Conservation (phyloP, 73 alveolate genomes). For the Tetrahymena borealis region DNA sequence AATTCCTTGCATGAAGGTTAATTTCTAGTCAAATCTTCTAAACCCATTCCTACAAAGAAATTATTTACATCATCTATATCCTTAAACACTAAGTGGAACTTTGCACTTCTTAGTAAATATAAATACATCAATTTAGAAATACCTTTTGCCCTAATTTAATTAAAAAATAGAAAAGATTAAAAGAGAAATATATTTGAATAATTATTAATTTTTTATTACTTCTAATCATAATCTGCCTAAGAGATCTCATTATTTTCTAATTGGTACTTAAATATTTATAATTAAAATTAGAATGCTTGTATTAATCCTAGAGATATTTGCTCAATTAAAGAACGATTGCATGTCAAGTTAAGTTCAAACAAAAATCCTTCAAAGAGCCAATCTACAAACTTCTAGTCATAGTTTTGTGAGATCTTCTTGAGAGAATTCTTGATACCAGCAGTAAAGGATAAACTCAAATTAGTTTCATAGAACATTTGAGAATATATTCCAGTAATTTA, state of each 20-base stretch:
- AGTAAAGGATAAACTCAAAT: not conserved
- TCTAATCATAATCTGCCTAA: not conserved
- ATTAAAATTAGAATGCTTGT: not conserved
- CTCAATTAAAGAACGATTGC: not conserved
- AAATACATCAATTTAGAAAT: not conserved
- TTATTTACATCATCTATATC: not conserved
- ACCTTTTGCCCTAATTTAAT: not conserved
- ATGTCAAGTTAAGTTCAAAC: not conserved
- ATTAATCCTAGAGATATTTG: not conserved
- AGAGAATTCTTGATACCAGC: not conserved
- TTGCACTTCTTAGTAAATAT: not conserved
- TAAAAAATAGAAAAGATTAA: no score
- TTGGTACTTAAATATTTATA: not conserved
- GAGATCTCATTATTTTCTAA: not conserved
- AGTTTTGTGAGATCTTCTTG: not conserved
- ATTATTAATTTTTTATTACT: no score
- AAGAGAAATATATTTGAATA: no score
- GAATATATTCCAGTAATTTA: not conserved
- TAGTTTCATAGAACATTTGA: not conserved
- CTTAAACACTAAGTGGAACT: not conserved
- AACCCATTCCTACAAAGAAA: not conserved
- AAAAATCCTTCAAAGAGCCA: not conserved
- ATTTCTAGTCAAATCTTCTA: not conserved
- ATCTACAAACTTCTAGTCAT: not conserved
- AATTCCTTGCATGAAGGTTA: not conserved